A percentile compares a stretch with the other conserved stretches of the same genome.
Evolutionary conservation across 176 grass and related monocot genomes (phyloP).

Genomic region (Leersia perrieri): DNA sequence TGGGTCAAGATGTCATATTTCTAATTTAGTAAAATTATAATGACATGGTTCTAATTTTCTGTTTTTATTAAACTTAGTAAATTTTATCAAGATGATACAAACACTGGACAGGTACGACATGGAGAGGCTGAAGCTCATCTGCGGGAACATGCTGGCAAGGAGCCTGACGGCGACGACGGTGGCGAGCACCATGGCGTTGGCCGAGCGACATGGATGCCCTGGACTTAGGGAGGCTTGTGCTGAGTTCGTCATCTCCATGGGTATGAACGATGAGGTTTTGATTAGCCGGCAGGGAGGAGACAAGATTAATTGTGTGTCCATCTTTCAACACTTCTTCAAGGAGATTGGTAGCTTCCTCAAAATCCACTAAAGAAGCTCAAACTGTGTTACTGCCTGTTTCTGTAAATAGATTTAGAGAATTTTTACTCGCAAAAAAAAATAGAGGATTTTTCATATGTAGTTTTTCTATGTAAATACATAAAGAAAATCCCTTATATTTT

Average conservation of each 20-base stretch:
- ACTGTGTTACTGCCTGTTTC: too few species aligned
- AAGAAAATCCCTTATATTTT: too few species aligned
- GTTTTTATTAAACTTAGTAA: too few species aligned
- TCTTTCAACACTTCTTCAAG: neutral
- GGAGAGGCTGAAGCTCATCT: neutral
- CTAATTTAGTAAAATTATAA: too few species aligned
- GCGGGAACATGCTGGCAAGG: neutral
- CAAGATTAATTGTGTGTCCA: neutral
- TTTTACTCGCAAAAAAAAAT: too few species aligned
- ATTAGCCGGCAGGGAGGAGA: neutral
- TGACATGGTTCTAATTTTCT: too few species aligned
- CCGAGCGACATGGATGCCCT: neutral
- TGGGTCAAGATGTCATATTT: too few species aligned
- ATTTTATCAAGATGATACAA: too few species aligned
- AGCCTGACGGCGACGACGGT: neutral
- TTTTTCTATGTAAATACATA: too few species aligned
- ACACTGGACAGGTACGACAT: slow-evolving; percentile 11
- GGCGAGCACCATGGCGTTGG: neutral
- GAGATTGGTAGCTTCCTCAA: neutral
- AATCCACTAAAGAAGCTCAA: neutral
- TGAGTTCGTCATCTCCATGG: slow-evolving; percentile 12
- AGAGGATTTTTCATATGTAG: too few species aligned
- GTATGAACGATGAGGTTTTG: neutral
- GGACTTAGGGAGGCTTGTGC: neutral
- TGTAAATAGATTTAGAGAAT: too few species aligned